Conservation (phyloP, 75 land plant genomes). For the Cunninghamia lanceolata region DNA sequence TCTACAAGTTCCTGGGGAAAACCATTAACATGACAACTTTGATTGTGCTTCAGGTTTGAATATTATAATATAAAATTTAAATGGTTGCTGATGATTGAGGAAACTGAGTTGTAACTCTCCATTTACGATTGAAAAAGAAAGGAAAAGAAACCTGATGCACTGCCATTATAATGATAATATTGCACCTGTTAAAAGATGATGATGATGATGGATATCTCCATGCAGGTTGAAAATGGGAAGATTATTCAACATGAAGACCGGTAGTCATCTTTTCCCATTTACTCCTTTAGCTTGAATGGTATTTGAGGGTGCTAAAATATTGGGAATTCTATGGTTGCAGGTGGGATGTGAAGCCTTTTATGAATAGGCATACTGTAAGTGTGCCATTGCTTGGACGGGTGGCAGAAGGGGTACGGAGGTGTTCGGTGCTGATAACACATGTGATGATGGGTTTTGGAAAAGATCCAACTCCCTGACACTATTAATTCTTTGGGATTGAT, state of each 20-base stretch:
- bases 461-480: slow-evolving; percentile 44
- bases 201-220: not conserved
- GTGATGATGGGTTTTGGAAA: slow-evolving; percentile 86
- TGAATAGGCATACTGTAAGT: slow-evolving; percentile 57
- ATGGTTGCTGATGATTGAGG: not conserved
- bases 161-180: not conserved
- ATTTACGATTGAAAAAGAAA: not conserved
- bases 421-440: slow-evolving; percentile 78
- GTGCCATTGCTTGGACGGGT: slow-evolving; percentile 65
- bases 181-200: not conserved
- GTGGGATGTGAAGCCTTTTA: slow-evolving; percentile 87
- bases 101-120: not conserved
- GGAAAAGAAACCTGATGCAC: not conserved
- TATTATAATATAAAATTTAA: not conserved
- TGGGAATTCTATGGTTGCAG: slow-evolving; percentile 21
- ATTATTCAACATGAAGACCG: slow-evolving; percentile 76
- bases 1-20: slow-evolving; percentile 70
- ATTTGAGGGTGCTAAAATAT: not conserved
- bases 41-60: slow-evolving; percentile 52
- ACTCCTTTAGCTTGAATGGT: not conserved
- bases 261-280: slow-evolving; percentile 25
- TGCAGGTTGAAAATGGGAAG: slow-evolving; percentile 60
- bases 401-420: slow-evolving; percentile 54
- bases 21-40: slow-evolving; percentile 72
- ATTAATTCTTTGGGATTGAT: not conserved